Percentiles rank a stretch among this genome's conserved stretches.
These are phyloP conservation scores for Colletotrichum musae DNA, from an alignment of 2,329 filamentous ascomycete genomes.

Conservation along the genomic window DNA sequence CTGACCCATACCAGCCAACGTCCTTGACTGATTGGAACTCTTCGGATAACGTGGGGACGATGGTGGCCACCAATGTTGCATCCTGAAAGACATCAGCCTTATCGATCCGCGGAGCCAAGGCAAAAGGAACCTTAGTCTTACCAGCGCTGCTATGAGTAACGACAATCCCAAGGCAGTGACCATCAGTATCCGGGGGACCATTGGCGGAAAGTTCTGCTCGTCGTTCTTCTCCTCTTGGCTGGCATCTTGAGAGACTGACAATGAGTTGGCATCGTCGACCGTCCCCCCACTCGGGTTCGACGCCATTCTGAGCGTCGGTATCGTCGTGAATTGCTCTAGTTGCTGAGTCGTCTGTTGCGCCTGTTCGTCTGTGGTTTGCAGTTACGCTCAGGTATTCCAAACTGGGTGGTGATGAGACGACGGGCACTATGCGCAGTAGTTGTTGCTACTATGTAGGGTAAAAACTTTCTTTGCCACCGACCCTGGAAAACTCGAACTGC, in stretches of 20 bases:
- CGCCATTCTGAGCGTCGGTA: not conserved
- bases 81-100: not conserved
- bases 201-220: slow-evolving; percentile 7
- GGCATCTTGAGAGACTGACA: slow-evolving; percentile 8
- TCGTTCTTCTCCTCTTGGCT: not conserved
- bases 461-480: too few relatives aligned
- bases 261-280: not conserved
- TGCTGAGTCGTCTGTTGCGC: too few relatives aligned
- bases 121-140: not conserved
- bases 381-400: too few relatives aligned
- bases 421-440: too few relatives aligned
- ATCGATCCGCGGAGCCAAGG: not conserved
- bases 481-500: too few relatives aligned
- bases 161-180: slow-evolving; percentile 10
- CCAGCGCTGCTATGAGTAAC: slow-evolving; percentile 16
- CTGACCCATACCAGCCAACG: slow-evolving; percentile 63
- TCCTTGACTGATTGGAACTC: slow-evolving; percentile 55
- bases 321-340: too few relatives aligned
- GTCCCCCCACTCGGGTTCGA: not conserved
- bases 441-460: too few relatives aligned
- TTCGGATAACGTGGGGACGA: slow-evolving; percentile 43
- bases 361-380: too few relatives aligned
- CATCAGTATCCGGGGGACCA: slow-evolving; percentile 4
- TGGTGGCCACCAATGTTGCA: slow-evolving; percentile 23
- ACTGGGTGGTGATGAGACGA: too few relatives aligned